These are phyloP conservation scores for Blastobotrys persicus DNA, from an alignment of 1,139 yeast genomes.

Conservation along the genomic window DNA sequence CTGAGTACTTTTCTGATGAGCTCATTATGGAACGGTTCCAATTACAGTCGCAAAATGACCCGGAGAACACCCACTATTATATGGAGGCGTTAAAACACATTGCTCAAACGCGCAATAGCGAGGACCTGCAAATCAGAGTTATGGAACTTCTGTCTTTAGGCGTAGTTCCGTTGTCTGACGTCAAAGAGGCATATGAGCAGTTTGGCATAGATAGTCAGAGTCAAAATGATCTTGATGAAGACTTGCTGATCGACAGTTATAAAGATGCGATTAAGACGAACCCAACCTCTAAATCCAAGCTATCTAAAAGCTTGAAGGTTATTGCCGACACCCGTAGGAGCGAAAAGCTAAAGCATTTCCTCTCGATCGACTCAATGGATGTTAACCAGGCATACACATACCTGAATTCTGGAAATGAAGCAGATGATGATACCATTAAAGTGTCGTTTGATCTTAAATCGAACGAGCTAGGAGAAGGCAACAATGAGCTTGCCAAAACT, in stretches of 20 bases:
- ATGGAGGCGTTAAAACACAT: slow-evolving; percentile 62
- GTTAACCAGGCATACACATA: slow-evolving; percentile 55
- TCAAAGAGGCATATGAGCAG: slow-evolving; percentile 51
- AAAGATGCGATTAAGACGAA: slow-evolving; percentile 19
- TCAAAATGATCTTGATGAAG: slow-evolving; percentile 24
- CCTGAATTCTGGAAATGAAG: slow-evolving; percentile 59
- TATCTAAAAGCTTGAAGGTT: slow-evolving; percentile 25
- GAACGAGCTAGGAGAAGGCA: slow-evolving; percentile 51
- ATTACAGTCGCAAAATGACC: slow-evolving; percentile 52
- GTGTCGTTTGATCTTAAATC: slow-evolving; percentile 53
- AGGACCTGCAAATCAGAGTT: slow-evolving; percentile 50
- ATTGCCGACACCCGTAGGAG: slow-evolving; percentile 39
- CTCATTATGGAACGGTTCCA: slow-evolving; percentile 62
- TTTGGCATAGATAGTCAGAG: slow-evolving; percentile 47
- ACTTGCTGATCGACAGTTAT: slow-evolving; percentile 30
- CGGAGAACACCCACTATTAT: slow-evolving; percentile 53
- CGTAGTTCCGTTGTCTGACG: slow-evolving; percentile 59
- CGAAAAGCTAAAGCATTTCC: slow-evolving; percentile 41
- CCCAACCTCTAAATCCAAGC: slow-evolving; percentile 18
- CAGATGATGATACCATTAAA: slow-evolving; percentile 72
- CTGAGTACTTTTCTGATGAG: slow-evolving; percentile 60
- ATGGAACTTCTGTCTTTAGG: slow-evolving; percentile 55
- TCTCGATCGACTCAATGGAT: slow-evolving; percentile 56
- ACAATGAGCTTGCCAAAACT: slow-evolving; percentile 39
- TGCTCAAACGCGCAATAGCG: slow-evolving; percentile 47